Conservation (phyloP, 1,284 basidiomycete genomes). For the Ceratorhiza oryzae-sativae region DNA sequence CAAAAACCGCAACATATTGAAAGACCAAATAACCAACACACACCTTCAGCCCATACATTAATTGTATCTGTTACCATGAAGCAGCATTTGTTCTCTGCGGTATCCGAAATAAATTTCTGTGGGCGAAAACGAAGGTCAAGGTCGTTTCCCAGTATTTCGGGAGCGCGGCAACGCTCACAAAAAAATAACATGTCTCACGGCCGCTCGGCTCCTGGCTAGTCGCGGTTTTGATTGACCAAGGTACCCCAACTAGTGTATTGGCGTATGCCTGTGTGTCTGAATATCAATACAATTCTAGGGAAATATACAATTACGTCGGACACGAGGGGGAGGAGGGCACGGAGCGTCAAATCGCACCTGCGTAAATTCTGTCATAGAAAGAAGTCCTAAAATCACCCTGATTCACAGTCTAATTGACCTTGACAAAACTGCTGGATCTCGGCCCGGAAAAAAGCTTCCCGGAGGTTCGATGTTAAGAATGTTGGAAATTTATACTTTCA, state of each 20-base stretch:
- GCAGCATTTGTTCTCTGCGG: neutral
- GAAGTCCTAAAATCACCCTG: neutral
- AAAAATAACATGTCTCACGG: constrained; percentile 25
- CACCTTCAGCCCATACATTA: constrained; percentile 33
- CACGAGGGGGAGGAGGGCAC: neutral
- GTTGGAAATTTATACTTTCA: no score
- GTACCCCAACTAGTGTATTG: constrained; percentile 1
- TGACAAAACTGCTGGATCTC: no score
- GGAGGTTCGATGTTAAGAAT: no score
- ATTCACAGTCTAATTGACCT: no score
- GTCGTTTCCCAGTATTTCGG: neutral
- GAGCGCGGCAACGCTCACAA: neutral
- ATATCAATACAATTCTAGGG: neutral
- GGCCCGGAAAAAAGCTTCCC: no score
- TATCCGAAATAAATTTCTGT: constrained; percentile 25
- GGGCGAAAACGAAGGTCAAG: no score
- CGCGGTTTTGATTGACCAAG: constrained; percentile 21
- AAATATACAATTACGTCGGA: no score
- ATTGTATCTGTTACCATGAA: constrained; percentile 28
- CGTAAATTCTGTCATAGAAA: constrained; percentile 26
- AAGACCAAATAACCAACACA: neutral
- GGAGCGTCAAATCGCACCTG: neutral
- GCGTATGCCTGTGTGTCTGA: neutral
- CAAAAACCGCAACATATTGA: neutral
- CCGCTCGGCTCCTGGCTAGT: neutral